Base-by-base conservation (phyloP, 768 basidiomycete species). In the Russula vinacea region DNA sequence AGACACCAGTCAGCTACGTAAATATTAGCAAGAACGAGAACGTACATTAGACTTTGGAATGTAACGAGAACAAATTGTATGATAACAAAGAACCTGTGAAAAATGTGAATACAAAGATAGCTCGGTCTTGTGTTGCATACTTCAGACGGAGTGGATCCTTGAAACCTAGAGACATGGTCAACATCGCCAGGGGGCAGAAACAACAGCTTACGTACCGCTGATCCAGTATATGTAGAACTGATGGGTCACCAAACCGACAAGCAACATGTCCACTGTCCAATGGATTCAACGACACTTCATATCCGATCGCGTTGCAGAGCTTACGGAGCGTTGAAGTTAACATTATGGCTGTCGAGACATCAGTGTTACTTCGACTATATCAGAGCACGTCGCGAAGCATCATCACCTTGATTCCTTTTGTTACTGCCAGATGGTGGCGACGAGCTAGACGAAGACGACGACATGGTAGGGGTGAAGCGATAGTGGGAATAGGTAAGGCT, bases 201-300 rank as follows among this genome's bases (percentile, higher is more conserved):
- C 19, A 24, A 22, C n/a, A 39, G 14, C 3, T 33, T 22, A 32
- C 19, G 19, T 24, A 59, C 58, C 35, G 13, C 16, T 39, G n/a
- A 3, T 29, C 58, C 58, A 59, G 19, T 59, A 59, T 29, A 17
- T 2, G 26, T 40, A 51, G n/a, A 59, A 59, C 37, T 59, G 58
- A 17, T 59, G 58, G 49, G 22, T n/a, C 29, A 59, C 49, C 24
- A 51, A 13, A 16, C 58, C 58, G 7, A 50, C 51, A 6, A 59
- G 3, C 19, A 10, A 29, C 10, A 49, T 11, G 51, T 59, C 37
- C 26, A 59, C 58, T 59, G 22, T 39, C 24, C 17, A 19, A n/a
- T 4, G 16, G 19, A 39, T 59, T n/a, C 10, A 51, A 37, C 7
- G 13, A 51, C 26, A 35, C 37, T 1, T 40, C 58, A 11, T 14